Evolutionary conservation across 2,329 filamentous ascomycete genomes (phyloP), one percentile per base, ranked within the genome.

Genomic region (Hymenoscyphus albidus): DNA sequence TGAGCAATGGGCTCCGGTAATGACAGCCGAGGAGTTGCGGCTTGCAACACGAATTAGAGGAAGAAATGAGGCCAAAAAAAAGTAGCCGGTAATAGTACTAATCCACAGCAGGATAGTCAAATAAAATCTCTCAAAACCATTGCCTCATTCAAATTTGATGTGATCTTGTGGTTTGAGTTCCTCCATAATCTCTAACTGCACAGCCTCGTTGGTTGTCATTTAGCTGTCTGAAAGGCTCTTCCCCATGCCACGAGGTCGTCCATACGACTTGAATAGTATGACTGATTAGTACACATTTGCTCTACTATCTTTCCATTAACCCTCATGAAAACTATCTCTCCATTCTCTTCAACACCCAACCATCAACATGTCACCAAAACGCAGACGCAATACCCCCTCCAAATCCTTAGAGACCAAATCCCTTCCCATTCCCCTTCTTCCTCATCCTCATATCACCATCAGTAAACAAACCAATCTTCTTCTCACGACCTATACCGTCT

Each of bases 401-500:
- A 22, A 57, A 3, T 22, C 54, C 9, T 12, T 22, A 35, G 32
- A 3, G 32, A 4, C 18, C 22, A 31, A 57, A 32, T 4, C 12
- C n/a, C 2, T 27, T 27, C 55, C 12, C 13, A 2, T 14, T 40
- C n/a, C 57, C 22, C 12, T 3, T 42, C 39, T 48, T 13, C 38
- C 40, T 35, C 22, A 14, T 13, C 16, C 18, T 7, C 18, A 58
- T 57, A 12, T 35, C 35, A 6, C 9, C 5, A 35, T 7, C 35
- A 7, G 35, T 1, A 1, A 35, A 35, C 2, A 35, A 35, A 2
- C 35, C 59, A 7, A 64, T 31, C 56, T n/a, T 71, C 59, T 70
- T 62, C 66, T 72, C 70, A 61, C 69, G 69, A 65, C 55, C 64
- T n/a, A 65, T 67, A 58, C 60, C 67, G 40, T 61, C 60, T 5